Evolutionary conservation across 2,329 filamentous ascomycete genomes (phyloP).

Genomic region (Diplodia intermedia): DNA sequence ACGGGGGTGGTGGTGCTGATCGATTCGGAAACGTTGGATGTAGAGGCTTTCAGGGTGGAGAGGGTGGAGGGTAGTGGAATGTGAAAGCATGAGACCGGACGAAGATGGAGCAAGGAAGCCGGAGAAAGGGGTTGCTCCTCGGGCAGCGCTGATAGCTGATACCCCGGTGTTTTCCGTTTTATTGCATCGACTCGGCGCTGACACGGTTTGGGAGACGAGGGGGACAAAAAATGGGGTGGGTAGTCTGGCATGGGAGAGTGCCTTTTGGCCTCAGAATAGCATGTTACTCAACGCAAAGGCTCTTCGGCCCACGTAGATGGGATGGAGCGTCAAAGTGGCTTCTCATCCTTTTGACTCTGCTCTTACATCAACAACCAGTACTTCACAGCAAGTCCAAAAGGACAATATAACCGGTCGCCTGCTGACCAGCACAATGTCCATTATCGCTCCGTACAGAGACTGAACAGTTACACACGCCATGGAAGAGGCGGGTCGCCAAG

Average conservation of each 20-base stretch:
- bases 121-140: neutral
- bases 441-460: too few species aligned
- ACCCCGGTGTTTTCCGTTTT: conserved; percentile 1
- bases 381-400: too few species aligned
- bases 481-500: too few species aligned
- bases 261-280: neutral
- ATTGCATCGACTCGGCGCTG: conserved; percentile 18
- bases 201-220: neutral
- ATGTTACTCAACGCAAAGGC: neutral
- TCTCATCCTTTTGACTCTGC: too few species aligned
- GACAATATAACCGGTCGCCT: too few species aligned
- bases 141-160: conserved; percentile 9
- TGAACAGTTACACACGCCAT: neutral
- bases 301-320: too few species aligned
- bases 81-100: conserved; percentile 34
- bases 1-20: conserved; percentile 82
- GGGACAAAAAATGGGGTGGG: neutral
- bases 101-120: neutral
- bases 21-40: conserved; percentile 83
- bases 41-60: conserved; percentile 63
- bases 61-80: conserved; percentile 33
- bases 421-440: too few species aligned
- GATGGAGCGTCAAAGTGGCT: too few species aligned
- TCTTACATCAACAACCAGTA: too few species aligned
- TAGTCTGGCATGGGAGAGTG: neutral